A percentile compares a stretch with the other conserved stretches of the same genome.
These are phyloP conservation scores for Xylaria sp. DNA, from an alignment of 2,329 filamentous ascomycete genomes.

Conservation along the genomic window DNA sequence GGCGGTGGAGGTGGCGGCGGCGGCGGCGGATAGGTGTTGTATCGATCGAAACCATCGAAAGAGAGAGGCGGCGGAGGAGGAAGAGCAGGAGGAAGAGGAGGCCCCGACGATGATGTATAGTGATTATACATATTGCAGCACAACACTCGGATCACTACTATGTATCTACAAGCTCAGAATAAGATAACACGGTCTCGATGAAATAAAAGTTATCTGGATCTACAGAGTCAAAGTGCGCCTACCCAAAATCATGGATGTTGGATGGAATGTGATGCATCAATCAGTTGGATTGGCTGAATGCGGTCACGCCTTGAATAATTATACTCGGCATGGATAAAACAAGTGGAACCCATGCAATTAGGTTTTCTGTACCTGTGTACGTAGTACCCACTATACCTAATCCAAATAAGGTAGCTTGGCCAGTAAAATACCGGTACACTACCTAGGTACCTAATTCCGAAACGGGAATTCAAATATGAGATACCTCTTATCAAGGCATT, in stretches of 20 bases:
- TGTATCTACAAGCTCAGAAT: neutral
- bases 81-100: slow-evolving; percentile 6
- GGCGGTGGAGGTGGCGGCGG: slow-evolving; percentile 30
- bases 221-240: neutral
- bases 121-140: slow-evolving; percentile 27
- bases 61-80: slow-evolving; percentile 19
- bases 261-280: neutral
- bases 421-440: too few relatives aligned
- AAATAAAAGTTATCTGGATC: too few relatives aligned
- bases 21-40: slow-evolving; percentile 34
- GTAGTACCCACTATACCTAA: too few relatives aligned
- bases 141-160: neutral
- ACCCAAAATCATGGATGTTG: neutral
- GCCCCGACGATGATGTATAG: slow-evolving; percentile 26
- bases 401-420: too few relatives aligned
- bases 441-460: too few relatives aligned
- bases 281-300: neutral
- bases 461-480: too few relatives aligned
- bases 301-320: neutral
- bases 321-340: too few relatives aligned
- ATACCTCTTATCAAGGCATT: too few relatives aligned
- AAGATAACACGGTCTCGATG: too few relatives aligned
- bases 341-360: too few relatives aligned
- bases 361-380: too few relatives aligned
- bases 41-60: slow-evolving; percentile 32